phyloP scores from a whole-genome alignment of 371 early-diverging fungal genomes.

The Mortierella sp. region DNA sequence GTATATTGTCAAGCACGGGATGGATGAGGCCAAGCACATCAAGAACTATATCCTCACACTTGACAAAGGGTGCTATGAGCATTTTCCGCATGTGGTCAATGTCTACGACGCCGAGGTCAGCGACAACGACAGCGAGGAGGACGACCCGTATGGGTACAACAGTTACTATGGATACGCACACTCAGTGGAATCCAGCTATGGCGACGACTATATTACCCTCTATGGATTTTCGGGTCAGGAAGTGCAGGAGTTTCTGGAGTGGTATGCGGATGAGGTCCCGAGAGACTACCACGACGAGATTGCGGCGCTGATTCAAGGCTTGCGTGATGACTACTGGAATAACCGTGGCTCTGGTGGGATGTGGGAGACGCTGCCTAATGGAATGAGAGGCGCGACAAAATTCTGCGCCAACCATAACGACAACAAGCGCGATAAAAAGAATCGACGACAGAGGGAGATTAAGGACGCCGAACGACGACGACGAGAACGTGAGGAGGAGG shows the following conservation, averaged over 20 bases:
- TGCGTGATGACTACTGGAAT: background rate
- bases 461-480: background rate
- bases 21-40: background rate
- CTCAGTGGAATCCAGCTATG: background rate
- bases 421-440: background rate
- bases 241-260: background rate
- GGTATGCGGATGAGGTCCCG: background rate
- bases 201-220: background rate
- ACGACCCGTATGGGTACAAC: background rate
- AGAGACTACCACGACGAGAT: slow-evolving; percentile 8
- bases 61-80: background rate
- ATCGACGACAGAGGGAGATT: background rate
- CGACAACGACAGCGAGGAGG: background rate
- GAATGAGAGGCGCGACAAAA: slow-evolving; percentile 2
- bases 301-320: background rate
- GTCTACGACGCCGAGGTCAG: background rate
- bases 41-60: background rate
- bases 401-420: background rate
- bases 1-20: background rate
- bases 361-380: background rate
- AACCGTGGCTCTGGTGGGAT: background rate
- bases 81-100: background rate
- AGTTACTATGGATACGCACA: background rate
- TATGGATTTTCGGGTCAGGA: background rate
- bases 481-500: background rate